Base-by-base conservation (phyloP, 257 asterid species). In the Verbena officinalis region DNA sequence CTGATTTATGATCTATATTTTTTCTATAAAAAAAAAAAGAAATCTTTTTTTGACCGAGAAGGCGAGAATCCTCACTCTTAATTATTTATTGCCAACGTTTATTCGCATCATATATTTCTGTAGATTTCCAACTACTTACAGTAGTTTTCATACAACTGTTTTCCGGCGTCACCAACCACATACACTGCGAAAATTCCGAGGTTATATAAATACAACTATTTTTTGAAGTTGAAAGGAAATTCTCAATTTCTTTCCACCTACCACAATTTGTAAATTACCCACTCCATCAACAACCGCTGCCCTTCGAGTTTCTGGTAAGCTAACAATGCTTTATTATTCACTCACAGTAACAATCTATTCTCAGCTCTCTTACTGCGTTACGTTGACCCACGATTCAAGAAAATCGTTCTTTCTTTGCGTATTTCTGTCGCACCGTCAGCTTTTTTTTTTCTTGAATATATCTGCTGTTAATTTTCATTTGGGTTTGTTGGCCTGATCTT, bases 261-360 rank as follows among this genome's bases (percentile, higher is more conserved):
- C 65, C 66, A 27, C 59, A 5, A 36, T 20, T 30, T 43, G n/a
- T n/a, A n/a, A n/a, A n/a, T n/a, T n/a, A n/a, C 50, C 39, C 51
- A 22, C 23, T 33, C 43, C 64, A 44, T 53, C 75, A 53, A 30
- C 70, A n/a, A 63, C 70, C 55, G 13, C 33, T 6, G 23, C 24
- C 10, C 31, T 46, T 11, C 20, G 31, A 49, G 15, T 52, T 42
- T 43, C 69, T 45, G 70, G 75, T 70, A 23, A 59, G 75, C 67
- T 3, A 49, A 11, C 45, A 54, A 11, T 30, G 24, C 1, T 15
- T 34, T 45, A 19, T 45, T 12, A 19, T 20, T 48, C 48, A 42
- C 63, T 27, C 62, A 24, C 58, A 12, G 5, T 23, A n/a, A n/a
- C n/a, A n/a, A n/a, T 55, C 5, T 4, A 38, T 46, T 34, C 2